phyloP scores from a whole-genome alignment of 306 rosid genomes.

The Sphenostylis stenocarpa region DNA sequence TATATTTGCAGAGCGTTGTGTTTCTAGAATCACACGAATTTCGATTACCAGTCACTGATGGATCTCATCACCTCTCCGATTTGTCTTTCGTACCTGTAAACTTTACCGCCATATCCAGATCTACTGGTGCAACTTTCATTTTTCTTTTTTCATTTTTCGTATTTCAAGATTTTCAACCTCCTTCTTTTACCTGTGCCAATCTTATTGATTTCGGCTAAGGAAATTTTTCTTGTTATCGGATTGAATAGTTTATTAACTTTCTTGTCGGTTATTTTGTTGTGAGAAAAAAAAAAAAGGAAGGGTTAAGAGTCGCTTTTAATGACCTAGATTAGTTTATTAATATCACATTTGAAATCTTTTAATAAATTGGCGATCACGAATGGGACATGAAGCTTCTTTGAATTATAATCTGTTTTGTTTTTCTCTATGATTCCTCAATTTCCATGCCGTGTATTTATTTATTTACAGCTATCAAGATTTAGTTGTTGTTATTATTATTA shows the following conservation, averaged over 20 bases:
- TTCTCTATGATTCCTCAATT: constrained; percentile 35
- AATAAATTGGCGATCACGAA: constrained; percentile 36
- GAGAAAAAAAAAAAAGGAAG: background rate
- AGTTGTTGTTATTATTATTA: background rate
- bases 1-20: background rate
- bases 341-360: background rate
- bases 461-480: constrained; percentile 8
- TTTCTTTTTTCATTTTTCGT: background rate
- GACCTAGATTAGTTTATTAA: constrained; percentile 39
- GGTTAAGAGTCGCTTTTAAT: constrained; percentile 40
- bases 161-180: background rate
- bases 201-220: background rate
- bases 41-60: constrained; percentile 11
- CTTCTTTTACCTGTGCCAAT: background rate
- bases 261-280: constrained; percentile 36
- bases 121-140: constrained; percentile 37
- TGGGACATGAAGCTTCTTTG: constrained; percentile 44
- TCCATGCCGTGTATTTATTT: constrained; percentile 42
- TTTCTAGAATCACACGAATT: constrained; percentile 19
- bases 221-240: background rate
- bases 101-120: constrained; percentile 42
- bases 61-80: constrained; percentile 32
- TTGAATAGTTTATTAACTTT: constrained; percentile 5
- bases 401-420: constrained; percentile 34
- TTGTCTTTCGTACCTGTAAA: constrained; percentile 1